These are phyloP conservation scores for Whalleya microplaca DNA, from an alignment of 2,329 filamentous ascomycete species.

Conservation along the genomic window DNA sequence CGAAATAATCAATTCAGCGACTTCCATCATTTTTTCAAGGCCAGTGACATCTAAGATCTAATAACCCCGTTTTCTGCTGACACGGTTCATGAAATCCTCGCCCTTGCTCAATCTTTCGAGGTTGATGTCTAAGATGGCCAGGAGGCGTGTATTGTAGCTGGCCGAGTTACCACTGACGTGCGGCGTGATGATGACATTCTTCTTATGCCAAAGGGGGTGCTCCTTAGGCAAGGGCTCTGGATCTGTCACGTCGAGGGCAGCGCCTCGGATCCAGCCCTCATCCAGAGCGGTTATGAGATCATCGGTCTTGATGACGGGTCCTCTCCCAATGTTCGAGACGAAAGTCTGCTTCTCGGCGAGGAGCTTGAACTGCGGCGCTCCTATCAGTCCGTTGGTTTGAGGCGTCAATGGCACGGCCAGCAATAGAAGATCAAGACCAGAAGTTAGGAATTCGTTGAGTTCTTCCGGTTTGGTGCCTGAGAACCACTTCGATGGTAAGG, in stretches of 20 bases:
- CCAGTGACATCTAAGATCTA: slow-evolving; percentile 8
- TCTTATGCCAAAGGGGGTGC: slow-evolving; percentile 65
- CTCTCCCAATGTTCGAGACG: slow-evolving; percentile 67
- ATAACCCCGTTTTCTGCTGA: slow-evolving; percentile 38
- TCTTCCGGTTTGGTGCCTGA: slow-evolving; percentile 38
- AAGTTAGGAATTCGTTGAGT: slow-evolving; percentile 45
- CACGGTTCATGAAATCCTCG: slow-evolving; percentile 35
- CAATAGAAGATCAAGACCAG: slow-evolving; percentile 48
- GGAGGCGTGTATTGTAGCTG: slow-evolving; percentile 31
- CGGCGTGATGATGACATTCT: slow-evolving; percentile 60
- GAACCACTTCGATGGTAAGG: slow-evolving; percentile 47
- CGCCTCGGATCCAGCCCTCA: slow-evolving; percentile 49
- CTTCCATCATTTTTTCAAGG: too few species aligned
- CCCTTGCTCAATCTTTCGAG: slow-evolving; percentile 34
- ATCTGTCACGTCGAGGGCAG: slow-evolving; percentile 71
- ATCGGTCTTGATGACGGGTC: slow-evolving; percentile 40
- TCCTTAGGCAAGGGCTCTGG: slow-evolving; percentile 68
- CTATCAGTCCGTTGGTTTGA: slow-evolving; percentile 46
- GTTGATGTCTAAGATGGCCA: slow-evolving; percentile 35
- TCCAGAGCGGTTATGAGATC: slow-evolving; percentile 60
- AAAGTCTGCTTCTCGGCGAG: slow-evolving; percentile 49
- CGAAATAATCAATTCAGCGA: too few species aligned
- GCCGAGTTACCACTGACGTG: slow-evolving; percentile 37
- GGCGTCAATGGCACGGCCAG: slow-evolving; percentile 46
- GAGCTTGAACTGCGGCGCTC: slow-evolving; percentile 43